Evolutionary conservation across 2,329 filamentous ascomycete species (phyloP), one percentile per base, ranked within the genome.

Genomic region (Onygenales sp.): DNA sequence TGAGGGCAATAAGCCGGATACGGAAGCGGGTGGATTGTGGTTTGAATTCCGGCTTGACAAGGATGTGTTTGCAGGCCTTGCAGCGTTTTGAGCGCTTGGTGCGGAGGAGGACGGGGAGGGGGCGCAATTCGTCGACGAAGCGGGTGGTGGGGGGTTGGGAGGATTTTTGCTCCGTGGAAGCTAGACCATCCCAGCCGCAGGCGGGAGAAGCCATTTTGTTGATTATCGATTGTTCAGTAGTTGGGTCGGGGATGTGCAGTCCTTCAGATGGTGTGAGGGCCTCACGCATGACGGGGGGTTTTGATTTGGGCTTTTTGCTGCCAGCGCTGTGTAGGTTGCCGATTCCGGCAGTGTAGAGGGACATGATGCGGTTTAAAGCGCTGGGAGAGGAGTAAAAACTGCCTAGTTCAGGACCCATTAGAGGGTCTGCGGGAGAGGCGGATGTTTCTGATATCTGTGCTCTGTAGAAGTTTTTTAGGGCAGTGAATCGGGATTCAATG

Each of bases 11-110:
- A 0, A 97, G 80, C 52, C 89, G 87, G 69, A 98, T 96, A 63
- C 92, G 87, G 79, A 93, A 97, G 33, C 91, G 86, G 6, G 87
- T 93, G 51, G 87, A 92, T 46, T 84, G 83, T 35, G 95, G 85
- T 70, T 97, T 98, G 55, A 85, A 82, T 70, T 98, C 93, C 11
- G 92, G 93, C 68, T 95, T 94, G 57, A 89, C 87, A 61, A 98
- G 86, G 66, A 97, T 96, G 72, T 97, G 92, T 10, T 93, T 86
- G 72, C 93, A 98, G 9, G 85, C 81, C 50, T 89, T 86, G 70
- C 93, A 98, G 45, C 93, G 88, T 73, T 96, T 97, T 17, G 89
- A 90, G 39, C 92, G 86, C 66, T 96, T 96, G 0, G 92, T 95
- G 54, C 89, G 85, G 11, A 98, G 81, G 2, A 94, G 79, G 13